Conservation (phyloP, 805 yeast genomes). For the Candida quercuum region DNA sequence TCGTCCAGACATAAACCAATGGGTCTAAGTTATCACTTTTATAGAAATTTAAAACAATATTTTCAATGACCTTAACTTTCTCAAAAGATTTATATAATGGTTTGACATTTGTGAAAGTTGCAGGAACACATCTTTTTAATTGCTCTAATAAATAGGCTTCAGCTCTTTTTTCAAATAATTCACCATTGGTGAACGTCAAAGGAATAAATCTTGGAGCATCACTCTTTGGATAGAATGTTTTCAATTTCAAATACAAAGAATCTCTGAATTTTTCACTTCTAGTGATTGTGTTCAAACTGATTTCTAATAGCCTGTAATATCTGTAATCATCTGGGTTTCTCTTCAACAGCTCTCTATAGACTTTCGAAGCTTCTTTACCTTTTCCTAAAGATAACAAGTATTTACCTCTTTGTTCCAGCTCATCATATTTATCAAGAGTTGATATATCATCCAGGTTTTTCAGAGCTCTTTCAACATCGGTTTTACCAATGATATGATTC, state of each 20-base stretch:
- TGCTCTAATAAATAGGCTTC: constrained; percentile 52
- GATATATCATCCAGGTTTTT: constrained; percentile 56
- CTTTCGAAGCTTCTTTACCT: constrained; percentile 57
- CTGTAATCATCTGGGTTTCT: constrained; percentile 78
- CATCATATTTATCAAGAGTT: constrained; percentile 53
- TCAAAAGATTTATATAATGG: constrained; percentile 53
- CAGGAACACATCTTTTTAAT: constrained; percentile 80
- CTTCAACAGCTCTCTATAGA: constrained; percentile 64
- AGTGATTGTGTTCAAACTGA: constrained; percentile 48
- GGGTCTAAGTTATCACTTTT: constrained; percentile 26
- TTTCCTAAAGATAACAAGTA: constrained; percentile 54
- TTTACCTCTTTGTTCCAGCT: constrained; percentile 62
- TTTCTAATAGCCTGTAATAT: constrained; percentile 66
- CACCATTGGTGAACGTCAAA: constrained; percentile 60
- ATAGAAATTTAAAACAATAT: constrained; percentile 48
- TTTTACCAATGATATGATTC: constrained; percentile 61
- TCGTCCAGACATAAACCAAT: constrained; percentile 53
- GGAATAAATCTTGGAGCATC: constrained; percentile 81
- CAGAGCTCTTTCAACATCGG: constrained; percentile 32
- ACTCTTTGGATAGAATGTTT: constrained; percentile 70
- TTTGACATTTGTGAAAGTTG: constrained; percentile 81
- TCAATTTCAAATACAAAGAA: constrained; percentile 59
- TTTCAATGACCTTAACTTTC: constrained; percentile 37
- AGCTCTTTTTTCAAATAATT: constrained; percentile 42
- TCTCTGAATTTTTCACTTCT: constrained; percentile 44